Percentiles rank a stretch among this genome's conserved stretches.
Conservation (phyloP, 1,284 basidiomycete species). For the Apiotrichum brassicae region DNA sequence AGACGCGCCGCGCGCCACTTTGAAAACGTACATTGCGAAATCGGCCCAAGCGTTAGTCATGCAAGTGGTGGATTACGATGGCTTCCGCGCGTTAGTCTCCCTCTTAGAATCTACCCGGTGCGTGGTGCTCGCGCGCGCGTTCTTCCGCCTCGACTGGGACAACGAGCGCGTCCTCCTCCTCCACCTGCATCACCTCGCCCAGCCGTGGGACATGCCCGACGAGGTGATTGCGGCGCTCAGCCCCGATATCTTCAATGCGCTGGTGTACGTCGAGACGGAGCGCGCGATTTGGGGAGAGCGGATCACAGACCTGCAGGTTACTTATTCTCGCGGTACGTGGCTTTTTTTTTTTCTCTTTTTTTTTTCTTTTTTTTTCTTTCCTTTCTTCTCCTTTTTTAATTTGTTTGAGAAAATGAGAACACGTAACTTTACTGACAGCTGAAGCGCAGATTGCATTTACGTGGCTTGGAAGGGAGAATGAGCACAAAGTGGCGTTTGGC, state of each 20-base stretch:
- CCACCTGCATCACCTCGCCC: conserved; percentile 1
- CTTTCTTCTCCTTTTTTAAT: too few relatives aligned
- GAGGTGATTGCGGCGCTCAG: not conserved
- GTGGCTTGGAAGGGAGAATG: not conserved
- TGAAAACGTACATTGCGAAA: not conserved
- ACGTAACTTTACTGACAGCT: too few relatives aligned
- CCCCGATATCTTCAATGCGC: not conserved
- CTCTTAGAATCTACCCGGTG: not conserved
- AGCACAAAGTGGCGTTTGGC: not conserved
- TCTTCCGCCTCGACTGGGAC: conserved; percentile 4
- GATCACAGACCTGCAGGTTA: not conserved
- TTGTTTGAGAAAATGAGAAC: too few relatives aligned
- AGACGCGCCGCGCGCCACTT: not conserved
- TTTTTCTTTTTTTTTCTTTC: too few relatives aligned
- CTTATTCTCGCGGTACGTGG: too few relatives aligned
- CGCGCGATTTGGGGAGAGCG: not conserved
- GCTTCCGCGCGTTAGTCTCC: not conserved
- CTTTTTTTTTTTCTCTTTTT: too few relatives aligned
- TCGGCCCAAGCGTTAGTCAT: not conserved
- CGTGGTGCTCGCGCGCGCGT: not conserved
- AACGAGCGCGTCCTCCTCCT: not conserved
- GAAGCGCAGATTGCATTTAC: not conserved
- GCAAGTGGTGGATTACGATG: not conserved
- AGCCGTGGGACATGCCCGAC: conserved; percentile 1
- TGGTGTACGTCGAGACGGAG: conserved; percentile 1